Evolutionary conservation across 345 rosid genomes (phyloP), one percentile per base, ranked within the genome.

Genomic region (Arabis alpina): DNA sequence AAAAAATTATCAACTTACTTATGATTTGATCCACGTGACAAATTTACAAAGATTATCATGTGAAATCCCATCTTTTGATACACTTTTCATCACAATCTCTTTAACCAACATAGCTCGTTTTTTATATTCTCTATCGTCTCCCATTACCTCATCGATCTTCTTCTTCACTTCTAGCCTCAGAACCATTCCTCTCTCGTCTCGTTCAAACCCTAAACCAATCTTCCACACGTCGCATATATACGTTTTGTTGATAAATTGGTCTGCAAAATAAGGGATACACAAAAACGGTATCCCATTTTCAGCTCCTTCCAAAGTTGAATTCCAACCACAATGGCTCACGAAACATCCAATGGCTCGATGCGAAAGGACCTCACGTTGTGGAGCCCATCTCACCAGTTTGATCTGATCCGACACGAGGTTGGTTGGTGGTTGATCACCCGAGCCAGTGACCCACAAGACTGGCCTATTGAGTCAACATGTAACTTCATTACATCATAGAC

Each of bases 241-340:
- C 3, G 62, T 40, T 72, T 54, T 56, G 60, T 76, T 82, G 42
- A 34, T 75, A 54, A 76, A 81, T 23, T 80, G 88, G 44, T 83
- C 91, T 5, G 76, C 77, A 42, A 81, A 80, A 61, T 70, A 76
- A 16, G 90, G 93, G 61, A 83, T 71, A 45, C 89, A 82, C 23
- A 84, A 32, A 77, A 89, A 68, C 6, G 91, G 90, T 14, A 81
- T 58, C 4, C 89, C 89, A 14, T 66, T 80, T 52, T 78, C 59
- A 2, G 75, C 70, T n/a, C 83, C 85, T 71, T 89, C 90, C 52
- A 85, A 43, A 41, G 81, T 75, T 23, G 93, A 85, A 61, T 83
- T 85, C 93, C 88, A 85, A 19, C 90, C 90, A 15, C 87, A 84
- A 50, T 84, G 90, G 74, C 85, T 85, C 43, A 81, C 70, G 41